phyloP scores from a whole-genome alignment of 75 land plant species.

The Pinus taeda region DNA sequence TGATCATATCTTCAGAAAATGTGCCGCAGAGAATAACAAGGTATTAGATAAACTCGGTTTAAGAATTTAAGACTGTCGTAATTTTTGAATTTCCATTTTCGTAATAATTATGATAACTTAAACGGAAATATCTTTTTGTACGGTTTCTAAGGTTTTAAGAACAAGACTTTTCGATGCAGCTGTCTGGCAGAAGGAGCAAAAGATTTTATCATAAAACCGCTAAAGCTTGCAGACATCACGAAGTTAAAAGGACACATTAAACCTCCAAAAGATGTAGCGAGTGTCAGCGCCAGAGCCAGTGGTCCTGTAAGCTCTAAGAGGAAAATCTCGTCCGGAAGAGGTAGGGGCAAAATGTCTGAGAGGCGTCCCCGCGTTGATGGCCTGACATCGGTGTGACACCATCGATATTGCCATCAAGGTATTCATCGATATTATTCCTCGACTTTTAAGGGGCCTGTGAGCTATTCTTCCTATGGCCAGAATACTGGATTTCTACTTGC shows the following conservation, averaged over 20 bases:
- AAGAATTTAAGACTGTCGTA: too few species aligned
- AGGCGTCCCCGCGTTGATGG: slow-evolving; percentile 7
- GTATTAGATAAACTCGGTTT: slow-evolving; percentile 10
- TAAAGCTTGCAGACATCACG: slow-evolving; percentile 19
- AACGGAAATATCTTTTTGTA: too few species aligned
- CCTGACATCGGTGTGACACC: neutral
- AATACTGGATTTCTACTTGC: too few species aligned
- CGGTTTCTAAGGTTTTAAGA: neutral
- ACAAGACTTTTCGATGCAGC: slow-evolving; percentile 1
- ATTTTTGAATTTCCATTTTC: too few species aligned
- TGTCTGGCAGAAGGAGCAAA: slow-evolving; percentile 30
- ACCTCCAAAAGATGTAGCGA: neutral
- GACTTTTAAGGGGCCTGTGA: too few species aligned
- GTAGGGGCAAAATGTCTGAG: slow-evolving; percentile 7
- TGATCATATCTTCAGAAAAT: slow-evolving; percentile 83
- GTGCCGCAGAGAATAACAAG: slow-evolving; percentile 54
- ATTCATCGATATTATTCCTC: too few species aligned
- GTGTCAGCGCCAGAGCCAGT: neutral
- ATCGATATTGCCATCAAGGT: neutral
- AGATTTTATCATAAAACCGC: slow-evolving; percentile 34
- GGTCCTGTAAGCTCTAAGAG: slow-evolving; percentile 7
- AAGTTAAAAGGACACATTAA: slow-evolving; percentile 12
- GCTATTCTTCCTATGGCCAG: too few species aligned
- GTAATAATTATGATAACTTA: too few species aligned
- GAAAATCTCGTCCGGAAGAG: slow-evolving; percentile 10